phyloP scores from a whole-genome alignment of 2,329 filamentous ascomycete species.

The Fusarium torulosum region DNA sequence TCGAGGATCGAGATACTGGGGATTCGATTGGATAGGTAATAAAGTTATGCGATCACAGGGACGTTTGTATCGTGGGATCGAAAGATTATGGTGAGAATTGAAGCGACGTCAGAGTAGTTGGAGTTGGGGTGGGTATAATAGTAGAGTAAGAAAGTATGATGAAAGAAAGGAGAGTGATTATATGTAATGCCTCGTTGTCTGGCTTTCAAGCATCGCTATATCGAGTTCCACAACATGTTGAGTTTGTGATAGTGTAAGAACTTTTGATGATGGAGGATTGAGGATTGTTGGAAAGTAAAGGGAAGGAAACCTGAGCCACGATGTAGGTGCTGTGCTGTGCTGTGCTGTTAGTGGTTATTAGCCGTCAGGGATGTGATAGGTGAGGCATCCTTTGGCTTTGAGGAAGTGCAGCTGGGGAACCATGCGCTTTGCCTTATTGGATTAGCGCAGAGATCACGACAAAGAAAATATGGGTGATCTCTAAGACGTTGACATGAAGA shows the following conservation, averaged over 20 bases:
- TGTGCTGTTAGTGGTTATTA: neutral
- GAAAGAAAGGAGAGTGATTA: slow-evolving; percentile 3
- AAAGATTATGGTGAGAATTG: slow-evolving; percentile 2
- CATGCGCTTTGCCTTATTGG: slow-evolving; percentile 12
- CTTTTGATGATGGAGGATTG: slow-evolving; percentile 1
- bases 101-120: slow-evolving; percentile 4
- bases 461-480: slow-evolving; percentile 2
- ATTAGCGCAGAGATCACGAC: slow-evolving; percentile 2
- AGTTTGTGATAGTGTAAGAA: neutral
- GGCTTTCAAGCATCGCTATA: slow-evolving; percentile 4
- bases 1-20: neutral
- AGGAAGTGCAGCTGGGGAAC: slow-evolving; percentile 13
- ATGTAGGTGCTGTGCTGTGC: slow-evolving; percentile 4
- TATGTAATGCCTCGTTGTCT: neutral
- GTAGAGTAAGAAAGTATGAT: neutral
- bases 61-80: neutral
- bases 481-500: slow-evolving; percentile 2
- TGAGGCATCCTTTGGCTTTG: slow-evolving; percentile 6
- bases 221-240: slow-evolving; percentile 6
- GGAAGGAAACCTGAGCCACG: slow-evolving; percentile 22
- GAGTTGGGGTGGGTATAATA: neutral
- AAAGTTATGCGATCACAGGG: neutral
- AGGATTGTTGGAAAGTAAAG: slow-evolving; percentile 5
- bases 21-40: neutral
- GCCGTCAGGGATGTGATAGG: slow-evolving; percentile 28